phyloP scores from a whole-genome alignment of 495 filamentous ascomycete species.

The Sabuloglossum arenarium region DNA sequence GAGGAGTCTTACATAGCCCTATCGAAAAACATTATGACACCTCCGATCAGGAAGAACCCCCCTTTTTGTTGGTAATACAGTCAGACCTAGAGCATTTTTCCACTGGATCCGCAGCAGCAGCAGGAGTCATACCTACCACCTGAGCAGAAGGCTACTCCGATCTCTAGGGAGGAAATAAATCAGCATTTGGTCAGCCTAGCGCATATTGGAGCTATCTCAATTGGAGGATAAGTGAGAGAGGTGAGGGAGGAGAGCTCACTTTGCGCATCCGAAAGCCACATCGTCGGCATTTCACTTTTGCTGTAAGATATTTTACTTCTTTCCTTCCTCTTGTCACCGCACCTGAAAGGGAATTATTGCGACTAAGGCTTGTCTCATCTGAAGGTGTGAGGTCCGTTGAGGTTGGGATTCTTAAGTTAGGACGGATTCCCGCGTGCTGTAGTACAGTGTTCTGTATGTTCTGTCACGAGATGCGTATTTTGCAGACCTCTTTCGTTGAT shows the following conservation, averaged over 20 bases:
- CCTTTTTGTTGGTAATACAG: conserved; percentile 25
- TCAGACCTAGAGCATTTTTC: background rate
- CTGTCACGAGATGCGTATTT: background rate
- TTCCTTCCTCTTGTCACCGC: background rate
- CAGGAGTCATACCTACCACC: conserved; percentile 47
- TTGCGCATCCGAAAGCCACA: conserved; percentile 93
- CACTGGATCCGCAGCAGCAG: conserved; percentile 6
- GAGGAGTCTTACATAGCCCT: conserved; percentile 53
- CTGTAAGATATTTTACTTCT: background rate
- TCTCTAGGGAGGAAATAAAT: conserved; percentile 32
- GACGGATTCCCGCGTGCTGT: background rate
- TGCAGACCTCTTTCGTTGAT: background rate
- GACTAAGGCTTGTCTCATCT: background rate
- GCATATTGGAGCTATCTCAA: background rate
- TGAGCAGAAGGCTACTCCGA: conserved; percentile 88
- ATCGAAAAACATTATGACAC: conserved; percentile 92
- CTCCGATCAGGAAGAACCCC: conserved; percentile 80
- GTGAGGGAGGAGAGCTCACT: conserved; percentile 34
- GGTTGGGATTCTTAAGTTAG: too few species aligned
- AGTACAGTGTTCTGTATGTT: background rate
- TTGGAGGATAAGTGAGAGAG: background rate
- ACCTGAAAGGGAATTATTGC: background rate
- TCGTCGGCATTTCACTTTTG: conserved; percentile 33
- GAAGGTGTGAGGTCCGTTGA: too few species aligned
- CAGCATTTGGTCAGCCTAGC: background rate